Conservation (phyloP, 2,329 filamentous ascomycete species). For the Aspergillus neoniger region DNA sequence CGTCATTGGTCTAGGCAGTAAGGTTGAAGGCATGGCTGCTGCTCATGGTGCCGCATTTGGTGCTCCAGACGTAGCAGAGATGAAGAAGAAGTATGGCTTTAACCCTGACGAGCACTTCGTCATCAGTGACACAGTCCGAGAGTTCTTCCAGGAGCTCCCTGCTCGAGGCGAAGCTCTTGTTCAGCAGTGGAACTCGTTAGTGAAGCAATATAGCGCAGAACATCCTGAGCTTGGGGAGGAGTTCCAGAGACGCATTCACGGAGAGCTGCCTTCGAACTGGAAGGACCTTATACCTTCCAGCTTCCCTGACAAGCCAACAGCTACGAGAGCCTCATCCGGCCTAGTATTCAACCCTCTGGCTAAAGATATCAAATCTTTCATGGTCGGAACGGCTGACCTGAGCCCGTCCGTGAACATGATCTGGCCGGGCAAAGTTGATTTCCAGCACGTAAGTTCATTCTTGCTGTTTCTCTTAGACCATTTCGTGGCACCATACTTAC, state of each 20-base stretch:
- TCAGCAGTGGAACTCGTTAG: slow-evolving; percentile 51
- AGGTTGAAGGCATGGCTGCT: slow-evolving; percentile 48
- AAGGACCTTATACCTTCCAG: slow-evolving; percentile 51
- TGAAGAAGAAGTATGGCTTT: slow-evolving; percentile 56
- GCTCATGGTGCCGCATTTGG: slow-evolving; percentile 63
- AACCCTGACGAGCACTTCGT: slow-evolving; percentile 52
- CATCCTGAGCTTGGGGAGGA: slow-evolving; percentile 53
- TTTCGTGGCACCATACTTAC: slow-evolving; percentile 10
- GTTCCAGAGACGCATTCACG: slow-evolving; percentile 52
- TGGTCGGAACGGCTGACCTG: slow-evolving; percentile 58
- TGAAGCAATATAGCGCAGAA: slow-evolving; percentile 46
- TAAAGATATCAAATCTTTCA: slow-evolving; percentile 49
- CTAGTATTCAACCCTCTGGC: slow-evolving; percentile 57
- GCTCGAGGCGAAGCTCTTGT: slow-evolving; percentile 51
- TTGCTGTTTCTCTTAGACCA: neutral
- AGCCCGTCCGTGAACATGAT: slow-evolving; percentile 59
- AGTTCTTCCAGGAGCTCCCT: slow-evolving; percentile 56
- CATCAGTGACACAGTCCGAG: slow-evolving; percentile 49
- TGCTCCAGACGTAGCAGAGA: slow-evolving; percentile 54
- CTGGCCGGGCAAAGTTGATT: slow-evolving; percentile 55
- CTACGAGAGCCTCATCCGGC: slow-evolving; percentile 52
- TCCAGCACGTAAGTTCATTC: slow-evolving; percentile 47
- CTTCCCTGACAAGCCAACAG: slow-evolving; percentile 54
- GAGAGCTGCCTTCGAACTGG: slow-evolving; percentile 54
- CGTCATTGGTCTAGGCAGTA: slow-evolving; percentile 57